These are phyloP conservation scores for Volvox africanus DNA, from an alignment of 139 green algal genomes.

Conservation along the genomic window DNA sequence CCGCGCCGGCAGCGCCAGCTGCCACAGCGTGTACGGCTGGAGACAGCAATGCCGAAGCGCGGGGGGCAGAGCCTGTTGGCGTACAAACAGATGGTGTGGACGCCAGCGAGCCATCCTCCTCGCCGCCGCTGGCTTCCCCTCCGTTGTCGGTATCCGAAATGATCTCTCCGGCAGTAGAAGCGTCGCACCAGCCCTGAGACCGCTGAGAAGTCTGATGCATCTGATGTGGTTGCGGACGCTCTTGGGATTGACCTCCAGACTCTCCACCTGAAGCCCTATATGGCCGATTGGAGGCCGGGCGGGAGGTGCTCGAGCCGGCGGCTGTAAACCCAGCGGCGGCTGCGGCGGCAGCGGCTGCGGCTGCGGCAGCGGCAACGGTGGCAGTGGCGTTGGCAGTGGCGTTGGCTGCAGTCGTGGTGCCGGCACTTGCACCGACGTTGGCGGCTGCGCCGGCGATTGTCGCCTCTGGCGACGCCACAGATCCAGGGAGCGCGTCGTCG, in stretches of 20 bases:
- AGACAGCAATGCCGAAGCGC: neutral
- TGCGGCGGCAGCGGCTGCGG: no score
- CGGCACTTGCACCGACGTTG: neutral
- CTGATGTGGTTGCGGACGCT: no score
- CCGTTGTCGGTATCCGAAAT: neutral
- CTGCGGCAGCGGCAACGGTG: no score
- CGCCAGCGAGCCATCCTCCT: neutral
- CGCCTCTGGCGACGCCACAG: no score
- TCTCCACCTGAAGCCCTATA: neutral
- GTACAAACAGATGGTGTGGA: neutral
- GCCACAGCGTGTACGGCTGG: neutral
- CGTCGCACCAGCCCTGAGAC: neutral
- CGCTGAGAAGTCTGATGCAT: no score
- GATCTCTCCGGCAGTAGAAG: neutral
- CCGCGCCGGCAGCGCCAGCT: neutral
- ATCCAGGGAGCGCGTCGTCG: no score
- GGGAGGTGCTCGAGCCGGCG: neutral
- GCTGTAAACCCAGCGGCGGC: neutral
- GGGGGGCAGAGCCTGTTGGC: neutral
- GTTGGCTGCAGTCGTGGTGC: no score
- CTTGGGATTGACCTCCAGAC: no score
- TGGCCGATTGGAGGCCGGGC: neutral
- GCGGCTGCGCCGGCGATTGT: neutral
- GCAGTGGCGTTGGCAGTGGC: no score
- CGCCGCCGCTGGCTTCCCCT: neutral